Evolutionary conservation across 306 rosid species (phyloP), one percentile per base, ranked within the genome.

Genomic region (Prunus mume): DNA sequence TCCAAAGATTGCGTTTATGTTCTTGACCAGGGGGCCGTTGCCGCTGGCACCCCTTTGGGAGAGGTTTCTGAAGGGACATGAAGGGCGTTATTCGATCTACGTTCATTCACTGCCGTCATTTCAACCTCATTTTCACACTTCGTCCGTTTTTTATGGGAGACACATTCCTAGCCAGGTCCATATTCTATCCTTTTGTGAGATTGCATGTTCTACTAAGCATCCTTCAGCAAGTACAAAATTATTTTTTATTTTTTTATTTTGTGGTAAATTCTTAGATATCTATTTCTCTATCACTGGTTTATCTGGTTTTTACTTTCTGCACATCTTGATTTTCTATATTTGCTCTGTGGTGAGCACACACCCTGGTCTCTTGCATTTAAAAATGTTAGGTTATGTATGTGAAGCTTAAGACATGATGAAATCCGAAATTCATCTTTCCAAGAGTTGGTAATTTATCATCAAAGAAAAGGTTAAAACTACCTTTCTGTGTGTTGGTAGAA

Each of bases 1-100:
- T 82, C 98, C 92, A 0, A 96, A 92, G 91, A 81, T 92, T 82
- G 99, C 98, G 32, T 87, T 96, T 50, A 92, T 96, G 99, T 96
- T 96, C 85, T 81, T 96, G 85, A 92, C 98, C 9, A 96, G 92
- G 75, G 99, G 99, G 27, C 93, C 96, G 2, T 76, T 96, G 91
- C 99, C 97, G 9, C 78, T 96, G 22, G 90, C 99, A 43, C 96
- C 93, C 7, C 90, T 96, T 54, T 96, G 98, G 99, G 98, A 96
- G 90, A 96, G 88, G 85, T 96, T 96, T 91, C 70, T 96, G 38
- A 82, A 85, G 74, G 98, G 97, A 3, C 93, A 92, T 27, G 87
- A 91, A 58, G 82, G 79, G 54, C 69, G 60, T 46, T 92, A 77
- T 81, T 91, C 96, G 3, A 62, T 96, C 64, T 96, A 96, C 74